These are phyloP conservation scores for Cyamopsis tetragonoloba DNA, from an alignment of 306 rosid genomes.

Conservation along the genomic window DNA sequence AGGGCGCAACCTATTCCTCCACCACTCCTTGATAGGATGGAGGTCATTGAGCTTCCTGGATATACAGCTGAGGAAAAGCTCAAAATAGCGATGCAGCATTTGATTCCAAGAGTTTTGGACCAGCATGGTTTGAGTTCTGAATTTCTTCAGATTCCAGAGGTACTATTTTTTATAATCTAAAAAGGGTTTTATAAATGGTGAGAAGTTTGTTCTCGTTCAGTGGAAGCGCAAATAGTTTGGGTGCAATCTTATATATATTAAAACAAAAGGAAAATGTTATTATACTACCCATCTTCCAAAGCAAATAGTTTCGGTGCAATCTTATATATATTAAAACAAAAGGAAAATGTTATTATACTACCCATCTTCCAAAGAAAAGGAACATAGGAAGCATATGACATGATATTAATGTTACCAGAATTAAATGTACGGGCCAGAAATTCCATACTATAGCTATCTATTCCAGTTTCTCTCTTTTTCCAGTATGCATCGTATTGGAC, in stretches of 20 bases:
- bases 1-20: constrained; percentile 92
- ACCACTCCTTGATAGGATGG: constrained; percentile 96
- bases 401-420: constrained; percentile 1
- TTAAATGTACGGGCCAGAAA: constrained; percentile 15
- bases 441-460: neutral
- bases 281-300: neutral
- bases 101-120: constrained; percentile 92
- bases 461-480: neutral
- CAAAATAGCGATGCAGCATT: constrained; percentile 83
- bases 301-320: too few species aligned
- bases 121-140: constrained; percentile 89
- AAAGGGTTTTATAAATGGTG: neutral
- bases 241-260: neutral
- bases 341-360: neutral
- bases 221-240: constrained; percentile 11
- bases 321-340: neutral
- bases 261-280: neutral
- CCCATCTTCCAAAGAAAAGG: neutral
- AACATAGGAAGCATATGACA: neutral
- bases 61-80: constrained; percentile 96
- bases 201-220: constrained; percentile 7
- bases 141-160: constrained; percentile 95
- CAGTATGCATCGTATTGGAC: neutral
- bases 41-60: constrained; percentile 98
- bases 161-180: constrained; percentile 27